phyloP scores from a whole-genome alignment of 768 basidiomycete genomes.

The Agrocybe praecox region DNA sequence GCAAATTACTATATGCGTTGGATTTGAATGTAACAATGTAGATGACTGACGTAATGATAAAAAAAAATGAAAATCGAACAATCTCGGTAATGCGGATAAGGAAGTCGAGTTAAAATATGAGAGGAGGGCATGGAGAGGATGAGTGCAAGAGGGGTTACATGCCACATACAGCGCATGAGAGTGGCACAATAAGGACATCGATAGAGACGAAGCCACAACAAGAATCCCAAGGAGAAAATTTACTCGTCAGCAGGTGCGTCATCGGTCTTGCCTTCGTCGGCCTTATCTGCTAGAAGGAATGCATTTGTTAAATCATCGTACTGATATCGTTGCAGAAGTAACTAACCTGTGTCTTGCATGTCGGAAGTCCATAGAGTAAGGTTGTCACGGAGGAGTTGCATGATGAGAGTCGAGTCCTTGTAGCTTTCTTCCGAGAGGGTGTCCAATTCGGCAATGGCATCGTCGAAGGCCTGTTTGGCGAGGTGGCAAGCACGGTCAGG shows the following conservation, averaged over 20 bases:
- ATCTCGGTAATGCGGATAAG: background rate
- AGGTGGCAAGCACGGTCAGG: constrained; percentile 98
- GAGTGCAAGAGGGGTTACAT: background rate
- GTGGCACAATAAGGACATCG: constrained; percentile 9
- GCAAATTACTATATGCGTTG: constrained; percentile 4
- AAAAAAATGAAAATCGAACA: constrained; percentile 1
- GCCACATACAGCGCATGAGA: constrained; percentile 6
- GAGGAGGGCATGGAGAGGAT: background rate
- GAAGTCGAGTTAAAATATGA: background rate
- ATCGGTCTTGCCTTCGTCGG: constrained; percentile 72
- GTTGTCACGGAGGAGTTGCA: constrained; percentile 97
- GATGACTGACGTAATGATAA: constrained; percentile 4
- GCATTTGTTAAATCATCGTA: background rate
- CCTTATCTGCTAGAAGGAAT: constrained; percentile 58
- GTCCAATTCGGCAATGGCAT: constrained; percentile 98
- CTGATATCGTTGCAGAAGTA: too few relatives aligned
- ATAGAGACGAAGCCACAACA: constrained; percentile 11
- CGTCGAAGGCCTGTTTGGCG: constrained; percentile 98
- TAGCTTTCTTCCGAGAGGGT: constrained; percentile 98
- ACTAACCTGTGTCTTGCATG: constrained; percentile 90
- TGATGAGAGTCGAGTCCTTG: constrained; percentile 98
- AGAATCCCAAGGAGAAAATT: constrained; percentile 23
- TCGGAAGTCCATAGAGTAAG: constrained; percentile 98
- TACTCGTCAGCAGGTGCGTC: constrained; percentile 72
- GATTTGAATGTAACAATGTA: constrained; percentile 1